A percentile compares a stretch with the other conserved stretches of the same genome.
Conservation (phyloP, 2,329 filamentous ascomycete genomes). For the Phialophora macrospora region DNA sequence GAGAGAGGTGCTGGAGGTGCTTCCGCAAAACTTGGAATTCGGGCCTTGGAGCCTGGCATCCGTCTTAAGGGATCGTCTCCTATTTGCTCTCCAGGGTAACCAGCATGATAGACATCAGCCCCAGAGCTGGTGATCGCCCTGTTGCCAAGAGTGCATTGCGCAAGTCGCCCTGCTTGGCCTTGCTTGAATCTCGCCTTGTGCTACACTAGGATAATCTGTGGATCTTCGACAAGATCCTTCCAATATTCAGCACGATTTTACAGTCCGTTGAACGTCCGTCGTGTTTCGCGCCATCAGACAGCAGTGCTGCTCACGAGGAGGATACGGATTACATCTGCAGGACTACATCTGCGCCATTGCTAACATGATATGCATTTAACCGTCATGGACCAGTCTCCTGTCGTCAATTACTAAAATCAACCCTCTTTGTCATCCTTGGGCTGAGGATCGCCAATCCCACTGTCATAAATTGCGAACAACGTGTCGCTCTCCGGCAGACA, state of each 20-base stretch:
- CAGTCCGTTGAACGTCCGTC: neutral
- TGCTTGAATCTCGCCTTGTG: constrained; percentile 1
- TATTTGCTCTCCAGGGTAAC: constrained; percentile 19
- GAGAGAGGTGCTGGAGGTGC: neutral
- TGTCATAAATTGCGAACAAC: constrained; percentile 94
- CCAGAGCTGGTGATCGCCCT: constrained; percentile 12
- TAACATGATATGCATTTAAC: constrained; percentile 1
- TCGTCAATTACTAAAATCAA: constrained; percentile 4
- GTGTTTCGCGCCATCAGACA: neutral
- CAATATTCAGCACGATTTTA: neutral
- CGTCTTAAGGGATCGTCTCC: neutral
- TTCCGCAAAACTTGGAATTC: constrained; percentile 16
- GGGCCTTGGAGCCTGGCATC: constrained; percentile 3
- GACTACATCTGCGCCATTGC: constrained; percentile 7
- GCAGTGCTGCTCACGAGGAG: neutral
- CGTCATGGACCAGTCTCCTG: neutral
- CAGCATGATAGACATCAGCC: constrained; percentile 20
- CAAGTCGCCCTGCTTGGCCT: neutral
- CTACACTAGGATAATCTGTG: neutral
- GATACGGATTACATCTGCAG: neutral
- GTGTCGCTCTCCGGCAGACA: constrained; percentile 96
- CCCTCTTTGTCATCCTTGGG: constrained; percentile 92
- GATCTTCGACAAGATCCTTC: neutral
- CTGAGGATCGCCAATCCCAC: constrained; percentile 92
- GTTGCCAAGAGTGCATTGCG: constrained; percentile 4